Evolutionary conservation across 495 filamentous ascomycete genomes (phyloP).

Genomic region (Amniculicola lignicola): DNA sequence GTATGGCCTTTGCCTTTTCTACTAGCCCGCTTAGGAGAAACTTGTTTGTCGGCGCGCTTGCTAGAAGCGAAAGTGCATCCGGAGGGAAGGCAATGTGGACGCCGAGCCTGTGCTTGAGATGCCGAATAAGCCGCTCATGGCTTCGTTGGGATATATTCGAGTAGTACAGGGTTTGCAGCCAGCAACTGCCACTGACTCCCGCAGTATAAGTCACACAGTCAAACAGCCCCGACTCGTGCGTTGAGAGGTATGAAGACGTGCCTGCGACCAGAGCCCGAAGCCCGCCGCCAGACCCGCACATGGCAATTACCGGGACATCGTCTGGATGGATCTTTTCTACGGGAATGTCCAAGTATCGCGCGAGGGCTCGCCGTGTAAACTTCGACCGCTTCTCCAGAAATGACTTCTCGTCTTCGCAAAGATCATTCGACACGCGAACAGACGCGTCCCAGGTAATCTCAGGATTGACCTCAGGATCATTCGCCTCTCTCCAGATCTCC

Average conservation of each 20-base stretch:
- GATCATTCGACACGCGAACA: constrained; percentile 76
- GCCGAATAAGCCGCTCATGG: constrained; percentile 67
- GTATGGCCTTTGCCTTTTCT: constrained; percentile 82
- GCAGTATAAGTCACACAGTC: constrained; percentile 93
- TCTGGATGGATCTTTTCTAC: constrained; percentile 83
- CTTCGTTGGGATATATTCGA: constrained; percentile 70
- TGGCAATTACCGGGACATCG: constrained; percentile 86
- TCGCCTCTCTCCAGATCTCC: constrained; percentile 89
- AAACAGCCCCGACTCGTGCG: constrained; percentile 80
- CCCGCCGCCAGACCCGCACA: constrained; percentile 91
- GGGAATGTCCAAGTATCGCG: constrained; percentile 72
- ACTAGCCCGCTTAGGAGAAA: constrained; percentile 82
- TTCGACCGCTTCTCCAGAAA: constrained; percentile 65
- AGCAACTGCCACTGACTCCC: constrained; percentile 92
- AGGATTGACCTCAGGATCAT: constrained; percentile 75
- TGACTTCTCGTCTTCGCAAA: constrained; percentile 76
- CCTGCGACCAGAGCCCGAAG: constrained; percentile 86
- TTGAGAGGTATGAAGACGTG: constrained; percentile 74
- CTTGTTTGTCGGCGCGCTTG: constrained; percentile 84
- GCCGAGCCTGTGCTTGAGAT: constrained; percentile 78
- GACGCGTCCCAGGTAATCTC: constrained; percentile 76
- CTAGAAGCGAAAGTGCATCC: constrained; percentile 69
- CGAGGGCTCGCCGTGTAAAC: constrained; percentile 66
- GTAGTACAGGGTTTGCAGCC: constrained; percentile 86
- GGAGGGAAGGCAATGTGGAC: constrained; percentile 92